Conservation (phyloP, 495 filamentous ascomycete genomes). For the Hypomontagnella monticulosa region DNA sequence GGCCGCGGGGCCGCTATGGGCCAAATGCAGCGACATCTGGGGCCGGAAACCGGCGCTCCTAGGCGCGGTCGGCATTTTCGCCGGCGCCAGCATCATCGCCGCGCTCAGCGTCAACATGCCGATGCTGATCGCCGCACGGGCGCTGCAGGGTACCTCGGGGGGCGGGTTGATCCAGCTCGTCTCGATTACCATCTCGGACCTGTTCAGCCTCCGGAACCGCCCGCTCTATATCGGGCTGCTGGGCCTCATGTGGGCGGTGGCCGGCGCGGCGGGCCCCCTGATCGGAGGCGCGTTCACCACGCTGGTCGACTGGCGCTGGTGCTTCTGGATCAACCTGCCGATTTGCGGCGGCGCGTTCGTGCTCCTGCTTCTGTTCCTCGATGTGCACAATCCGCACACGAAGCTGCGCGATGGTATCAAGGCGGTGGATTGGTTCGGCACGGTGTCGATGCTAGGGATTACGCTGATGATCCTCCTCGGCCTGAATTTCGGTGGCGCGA, state of each 20-base stretch:
- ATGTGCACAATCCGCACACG: slow-evolving; percentile 70
- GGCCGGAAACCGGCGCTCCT: slow-evolving; percentile 79
- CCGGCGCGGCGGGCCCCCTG: slow-evolving; percentile 72
- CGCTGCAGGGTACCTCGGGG: slow-evolving; percentile 79
- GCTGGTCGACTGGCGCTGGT: slow-evolving; percentile 44
- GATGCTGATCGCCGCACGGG: slow-evolving; percentile 76
- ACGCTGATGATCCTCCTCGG: slow-evolving; percentile 80
- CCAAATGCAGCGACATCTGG: slow-evolving; percentile 72
- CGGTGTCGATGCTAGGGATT: slow-evolving; percentile 67
- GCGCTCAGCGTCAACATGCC: slow-evolving; percentile 70
- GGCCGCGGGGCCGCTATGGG: slow-evolving; percentile 55
- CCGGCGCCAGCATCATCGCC: slow-evolving; percentile 70
- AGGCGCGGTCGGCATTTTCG: slow-evolving; percentile 70
- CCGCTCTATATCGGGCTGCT: slow-evolving; percentile 49
- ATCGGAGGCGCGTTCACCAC: slow-evolving; percentile 74
- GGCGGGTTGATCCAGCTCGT: slow-evolving; percentile 78
- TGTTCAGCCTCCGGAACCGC: slow-evolving; percentile 53
- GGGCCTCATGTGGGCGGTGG: slow-evolving; percentile 73
- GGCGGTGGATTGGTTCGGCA: slow-evolving; percentile 62
- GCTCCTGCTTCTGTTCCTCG: slow-evolving; percentile 64
- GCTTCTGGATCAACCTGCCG: slow-evolving; percentile 67
- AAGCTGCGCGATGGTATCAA: slow-evolving; percentile 58
- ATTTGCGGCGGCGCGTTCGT: slow-evolving; percentile 62
- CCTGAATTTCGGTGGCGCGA: slow-evolving; percentile 74
- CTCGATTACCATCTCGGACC: slow-evolving; percentile 78